phyloP scores from a whole-genome alignment of 2,329 filamentous ascomycete species.

The Uncinocarpus reesii region DNA sequence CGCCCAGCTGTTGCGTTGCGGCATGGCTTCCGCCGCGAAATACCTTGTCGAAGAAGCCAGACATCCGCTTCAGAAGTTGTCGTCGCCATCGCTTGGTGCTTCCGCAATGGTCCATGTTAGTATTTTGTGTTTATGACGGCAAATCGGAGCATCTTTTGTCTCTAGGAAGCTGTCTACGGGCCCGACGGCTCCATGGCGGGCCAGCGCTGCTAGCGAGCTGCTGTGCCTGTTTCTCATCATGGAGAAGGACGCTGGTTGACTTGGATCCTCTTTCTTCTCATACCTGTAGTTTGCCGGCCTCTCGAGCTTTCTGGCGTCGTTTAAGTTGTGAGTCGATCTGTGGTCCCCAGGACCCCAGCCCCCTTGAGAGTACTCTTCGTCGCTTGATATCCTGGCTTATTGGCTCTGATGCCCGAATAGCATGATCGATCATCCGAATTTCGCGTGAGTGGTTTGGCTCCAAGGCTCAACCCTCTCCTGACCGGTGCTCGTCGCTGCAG shows the following conservation, averaged over 20 bases:
- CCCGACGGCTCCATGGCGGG: no score
- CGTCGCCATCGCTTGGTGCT: constrained; percentile 35
- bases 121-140: constrained; percentile 1
- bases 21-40: constrained; percentile 1
- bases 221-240: constrained; percentile 1
- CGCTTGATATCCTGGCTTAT: neutral
- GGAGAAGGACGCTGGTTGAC: constrained; percentile 17
- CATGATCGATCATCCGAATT: constrained; percentile 36
- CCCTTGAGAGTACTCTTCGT: no score
- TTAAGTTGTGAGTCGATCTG: constrained; percentile 32
- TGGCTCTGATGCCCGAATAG: constrained; percentile 18
- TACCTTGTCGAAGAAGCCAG: constrained; percentile 10
- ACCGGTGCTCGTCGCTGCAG: neutral
- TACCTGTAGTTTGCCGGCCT: constrained; percentile 24
- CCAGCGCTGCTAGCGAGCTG: neutral
- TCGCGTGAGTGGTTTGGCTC: constrained; percentile 27
- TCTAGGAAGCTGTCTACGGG: neutral
- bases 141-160: neutral
- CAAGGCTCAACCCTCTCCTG: neutral
- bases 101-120: constrained; percentile 38
- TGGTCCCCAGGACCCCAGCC: neutral
- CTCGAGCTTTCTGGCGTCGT: constrained; percentile 36
- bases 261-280: neutral
- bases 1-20: neutral
- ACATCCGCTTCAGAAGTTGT: constrained; percentile 37